These are phyloP conservation scores for Microcos paniculata DNA, from an alignment of 345 rosid species.

Conservation along the genomic window DNA sequence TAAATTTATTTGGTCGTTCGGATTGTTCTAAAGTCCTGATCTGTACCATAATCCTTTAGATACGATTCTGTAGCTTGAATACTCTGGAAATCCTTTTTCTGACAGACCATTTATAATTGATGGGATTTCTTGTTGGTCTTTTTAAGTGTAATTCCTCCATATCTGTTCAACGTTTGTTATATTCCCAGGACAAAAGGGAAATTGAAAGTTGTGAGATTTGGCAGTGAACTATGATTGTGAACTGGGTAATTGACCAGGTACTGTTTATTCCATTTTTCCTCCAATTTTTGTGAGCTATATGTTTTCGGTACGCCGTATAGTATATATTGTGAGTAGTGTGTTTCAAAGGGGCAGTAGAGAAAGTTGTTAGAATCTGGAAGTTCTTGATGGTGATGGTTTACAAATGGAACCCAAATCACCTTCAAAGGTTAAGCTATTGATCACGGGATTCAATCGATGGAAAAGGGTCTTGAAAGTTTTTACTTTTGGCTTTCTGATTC, in stretches of 20 bases:
- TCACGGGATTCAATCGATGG: conserved; percentile 18
- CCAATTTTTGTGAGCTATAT: background rate
- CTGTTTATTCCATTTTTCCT: background rate
- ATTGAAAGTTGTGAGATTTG: background rate
- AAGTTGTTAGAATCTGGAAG: conserved; percentile 9
- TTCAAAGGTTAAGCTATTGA: conserved; percentile 38
- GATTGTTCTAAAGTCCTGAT: background rate
- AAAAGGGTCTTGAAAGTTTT: conserved; percentile 25
- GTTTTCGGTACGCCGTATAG: too few species aligned
- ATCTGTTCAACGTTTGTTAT: background rate
- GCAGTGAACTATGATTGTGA: background rate
- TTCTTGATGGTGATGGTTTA: conserved; percentile 12
- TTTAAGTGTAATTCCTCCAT: background rate
- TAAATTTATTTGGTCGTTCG: background rate
- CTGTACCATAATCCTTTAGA: background rate
- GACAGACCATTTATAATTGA: background rate
- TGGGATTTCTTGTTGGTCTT: background rate
- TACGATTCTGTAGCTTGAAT: background rate
- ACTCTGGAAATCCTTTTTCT: background rate
- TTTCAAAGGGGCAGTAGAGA: background rate
- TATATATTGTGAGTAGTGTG: background rate
- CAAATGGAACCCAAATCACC: conserved; percentile 55
- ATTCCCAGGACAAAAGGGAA: background rate
- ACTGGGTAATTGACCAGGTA: background rate
- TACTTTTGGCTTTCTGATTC: conserved; percentile 12